Evolutionary conservation across 352 stramenopile genomes (phyloP).

Genomic region (Elongisporangium undulatum): DNA sequence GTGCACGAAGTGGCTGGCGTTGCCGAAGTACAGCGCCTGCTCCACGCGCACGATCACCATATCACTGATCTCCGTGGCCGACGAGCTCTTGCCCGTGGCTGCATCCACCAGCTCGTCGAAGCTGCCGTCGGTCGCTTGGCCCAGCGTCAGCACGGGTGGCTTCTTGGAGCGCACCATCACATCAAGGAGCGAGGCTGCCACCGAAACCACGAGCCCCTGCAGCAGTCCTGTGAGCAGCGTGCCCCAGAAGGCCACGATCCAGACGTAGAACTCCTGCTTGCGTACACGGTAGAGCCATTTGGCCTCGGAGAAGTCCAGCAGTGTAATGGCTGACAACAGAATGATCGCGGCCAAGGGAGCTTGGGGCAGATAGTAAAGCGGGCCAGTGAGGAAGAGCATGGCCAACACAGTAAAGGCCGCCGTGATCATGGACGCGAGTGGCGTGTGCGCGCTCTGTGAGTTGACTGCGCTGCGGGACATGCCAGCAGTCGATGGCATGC

Average conservation of each 20-base stretch:
- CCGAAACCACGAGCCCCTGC: conserved; percentile 39
- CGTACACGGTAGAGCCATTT: conserved; percentile 74
- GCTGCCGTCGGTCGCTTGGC: conserved; percentile 25
- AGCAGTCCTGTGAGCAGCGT: conserved; percentile 50
- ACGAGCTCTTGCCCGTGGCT: conserved; percentile 2
- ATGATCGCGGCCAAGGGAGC: conserved; percentile 87
- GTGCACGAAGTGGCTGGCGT: conserved; percentile 56
- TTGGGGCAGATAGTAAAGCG: conserved; percentile 89
- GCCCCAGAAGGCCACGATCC: conserved; percentile 37
- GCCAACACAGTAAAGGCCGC: conserved; percentile 86
- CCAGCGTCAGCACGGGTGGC: conserved; percentile 37
- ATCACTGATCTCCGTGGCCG: conserved; percentile 24
- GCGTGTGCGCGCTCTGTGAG: conserved; percentile 83
- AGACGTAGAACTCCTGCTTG: conserved; percentile 61
- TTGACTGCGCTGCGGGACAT: conserved; percentile 92
- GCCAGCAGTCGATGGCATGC: conserved; percentile 87
- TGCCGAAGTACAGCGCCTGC: conserved; percentile 70
- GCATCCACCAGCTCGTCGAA: conserved; percentile 25
- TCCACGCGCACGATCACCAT: conserved; percentile 58
- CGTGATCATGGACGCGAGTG: conserved; percentile 87
- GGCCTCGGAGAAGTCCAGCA: conserved; percentile 87
- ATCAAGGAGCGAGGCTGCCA: conserved; percentile 51
- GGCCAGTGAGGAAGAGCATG: conserved; percentile 81
- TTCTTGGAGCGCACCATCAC: conserved; percentile 68
- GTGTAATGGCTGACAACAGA: conserved; percentile 78